Evolutionary conservation across 345 rosid species (phyloP), one percentile per base, ranked within the genome.

Genomic region (Murraya paniculata): DNA sequence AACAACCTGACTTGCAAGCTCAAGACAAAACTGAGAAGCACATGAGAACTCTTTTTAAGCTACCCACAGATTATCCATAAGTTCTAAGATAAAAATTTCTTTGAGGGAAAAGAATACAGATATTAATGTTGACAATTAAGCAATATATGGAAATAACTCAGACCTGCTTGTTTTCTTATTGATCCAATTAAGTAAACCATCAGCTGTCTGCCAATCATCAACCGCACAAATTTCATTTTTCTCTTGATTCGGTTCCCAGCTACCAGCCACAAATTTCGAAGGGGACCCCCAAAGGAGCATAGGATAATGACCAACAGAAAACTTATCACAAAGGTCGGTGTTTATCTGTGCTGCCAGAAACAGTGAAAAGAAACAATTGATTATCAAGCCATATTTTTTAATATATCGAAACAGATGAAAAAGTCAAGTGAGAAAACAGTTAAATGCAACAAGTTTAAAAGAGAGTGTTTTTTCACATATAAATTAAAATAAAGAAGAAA

Each of bases 321-420:
- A 97, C 77, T 84, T 89, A 72, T 91, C 93, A 83, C 99, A 97
- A 45, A 97, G 95, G 86, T 94, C 85, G 72, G 55, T 86, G 80
- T 97, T 97, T 86, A 87, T 86, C 98, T 97, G 94, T 82, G 87
- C 98, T 91, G 97, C 92, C 98, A 87, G 81, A 85, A 86, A 86
- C 78, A 85, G 71, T 77, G 72, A 84, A 77, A 64, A 8, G 45
- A 31, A 80, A 27, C 75, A 84, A 80, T 30, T 50, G 73, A 64
- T 84, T 78, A 83, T 78, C 80, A 79, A 71, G 67, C 27, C 62
- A 79, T 56, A 68, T 50, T 68, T 75, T 72, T 13, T 14, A 38
- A 74, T 36, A 45, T 65, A 68, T 13, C 10, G 36, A 68, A 74
- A 50, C 28, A 31, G n/a, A 64, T 30, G 67, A 30, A 19, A 33